These are phyloP conservation scores for Penicillium pulvis DNA, from an alignment of 495 filamentous ascomycete species.

Conservation along the genomic window DNA sequence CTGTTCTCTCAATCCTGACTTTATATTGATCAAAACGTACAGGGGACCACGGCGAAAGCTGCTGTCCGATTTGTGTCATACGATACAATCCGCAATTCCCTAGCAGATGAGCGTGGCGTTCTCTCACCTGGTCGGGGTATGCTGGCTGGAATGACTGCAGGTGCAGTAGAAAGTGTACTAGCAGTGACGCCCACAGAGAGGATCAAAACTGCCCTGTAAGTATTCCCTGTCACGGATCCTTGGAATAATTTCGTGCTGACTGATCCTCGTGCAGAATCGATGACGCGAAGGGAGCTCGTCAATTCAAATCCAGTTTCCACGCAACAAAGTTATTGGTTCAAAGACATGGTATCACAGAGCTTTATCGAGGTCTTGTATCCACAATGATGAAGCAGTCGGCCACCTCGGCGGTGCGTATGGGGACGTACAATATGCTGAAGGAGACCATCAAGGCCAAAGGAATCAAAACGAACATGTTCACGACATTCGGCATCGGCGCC, in stretches of 20 bases:
- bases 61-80: constrained; percentile 67
- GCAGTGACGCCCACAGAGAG: constrained; percentile 68
- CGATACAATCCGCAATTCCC: constrained; percentile 62
- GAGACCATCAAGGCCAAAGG: constrained; percentile 51
- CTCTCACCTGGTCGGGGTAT: constrained; percentile 59
- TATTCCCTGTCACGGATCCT: background rate
- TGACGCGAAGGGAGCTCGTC: constrained; percentile 55
- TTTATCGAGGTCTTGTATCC: constrained; percentile 62
- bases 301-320: constrained; percentile 55
- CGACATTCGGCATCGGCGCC: constrained; percentile 63
- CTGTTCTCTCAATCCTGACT: background rate
- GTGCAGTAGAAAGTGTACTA: constrained; percentile 57
- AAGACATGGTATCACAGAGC: constrained; percentile 51
- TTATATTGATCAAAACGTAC: background rate
- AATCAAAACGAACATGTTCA: constrained; percentile 43
- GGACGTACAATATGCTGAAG: constrained; percentile 68
- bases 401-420: constrained; percentile 65
- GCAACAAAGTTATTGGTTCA: constrained; percentile 49
- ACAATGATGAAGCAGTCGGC: constrained; percentile 70
- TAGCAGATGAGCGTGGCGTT: constrained; percentile 58
- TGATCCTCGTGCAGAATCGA: constrained; percentile 50
- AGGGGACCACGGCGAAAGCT: constrained; percentile 65
- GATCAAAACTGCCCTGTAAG: constrained; percentile 65
- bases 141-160: constrained; percentile 62
- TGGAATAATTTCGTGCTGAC: constrained; percentile 2